Conservation (phyloP, 2,329 filamentous ascomycete species). For the Paracorniculantispora psalliotae region DNA sequence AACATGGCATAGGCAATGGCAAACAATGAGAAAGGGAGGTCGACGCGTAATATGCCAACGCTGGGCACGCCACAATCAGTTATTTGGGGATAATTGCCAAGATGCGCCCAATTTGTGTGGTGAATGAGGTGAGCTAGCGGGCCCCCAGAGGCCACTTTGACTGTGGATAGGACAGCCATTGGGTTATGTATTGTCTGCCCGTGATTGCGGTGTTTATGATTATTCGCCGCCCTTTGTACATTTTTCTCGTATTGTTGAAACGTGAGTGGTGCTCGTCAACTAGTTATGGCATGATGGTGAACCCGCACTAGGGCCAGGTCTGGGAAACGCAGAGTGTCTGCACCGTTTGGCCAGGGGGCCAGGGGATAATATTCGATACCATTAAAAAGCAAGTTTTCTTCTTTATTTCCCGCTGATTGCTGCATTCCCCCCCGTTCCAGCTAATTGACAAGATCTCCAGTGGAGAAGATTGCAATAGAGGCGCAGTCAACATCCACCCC, state of each 20-base stretch:
- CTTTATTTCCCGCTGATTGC: neutral
- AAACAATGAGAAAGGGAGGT: neutral
- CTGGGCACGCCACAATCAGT: constrained; percentile 3
- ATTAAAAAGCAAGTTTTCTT: neutral
- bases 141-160: neutral
- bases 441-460: neutral
- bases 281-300: neutral
- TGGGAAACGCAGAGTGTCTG: neutral
- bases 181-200: neutral
- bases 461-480: neutral
- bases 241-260: neutral
- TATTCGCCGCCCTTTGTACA: no score
- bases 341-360: neutral
- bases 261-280: neutral
- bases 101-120: neutral
- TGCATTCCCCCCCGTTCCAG: no score
- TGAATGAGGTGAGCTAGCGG: neutral
- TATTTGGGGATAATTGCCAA: neutral
- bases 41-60: constrained; percentile 5
- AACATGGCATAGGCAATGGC: no score
- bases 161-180: neutral
- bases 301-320: neutral
- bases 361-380: neutral
- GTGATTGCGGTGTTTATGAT: neutral
- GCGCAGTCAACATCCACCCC: neutral